Conservation (phyloP, 352 stramenopile species). For the Thraustochytrium striatum region DNA sequence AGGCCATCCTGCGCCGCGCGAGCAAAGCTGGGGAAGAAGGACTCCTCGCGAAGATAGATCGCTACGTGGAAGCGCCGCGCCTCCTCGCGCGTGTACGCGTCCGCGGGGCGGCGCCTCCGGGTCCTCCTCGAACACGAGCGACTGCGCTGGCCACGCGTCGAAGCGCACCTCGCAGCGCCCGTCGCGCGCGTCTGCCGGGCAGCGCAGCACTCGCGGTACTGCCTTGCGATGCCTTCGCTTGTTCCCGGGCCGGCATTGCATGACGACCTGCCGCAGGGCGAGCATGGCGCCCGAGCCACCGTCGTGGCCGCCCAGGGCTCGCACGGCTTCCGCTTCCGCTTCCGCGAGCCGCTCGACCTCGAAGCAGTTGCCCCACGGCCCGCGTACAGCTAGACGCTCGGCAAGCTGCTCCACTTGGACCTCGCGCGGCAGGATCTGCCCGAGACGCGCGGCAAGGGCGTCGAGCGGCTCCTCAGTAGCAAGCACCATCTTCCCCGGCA, state of each 20-base stretch:
- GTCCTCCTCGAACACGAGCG: background rate
- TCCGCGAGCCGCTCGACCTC: background rate
- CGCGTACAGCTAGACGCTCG: too few species aligned
- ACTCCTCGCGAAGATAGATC: background rate
- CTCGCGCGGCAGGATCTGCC: too few species aligned
- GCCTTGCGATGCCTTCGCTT: background rate
- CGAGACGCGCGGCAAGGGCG: background rate
- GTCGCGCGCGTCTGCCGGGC: background rate
- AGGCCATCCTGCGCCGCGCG: background rate
- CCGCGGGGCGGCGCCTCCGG: background rate
- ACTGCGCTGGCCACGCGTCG: background rate
- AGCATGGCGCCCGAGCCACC: slow-evolving; percentile 13
- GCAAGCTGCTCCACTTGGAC: too few species aligned
- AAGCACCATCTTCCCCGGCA: slow-evolving; percentile 22
- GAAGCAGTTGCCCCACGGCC: slow-evolving; percentile 8
- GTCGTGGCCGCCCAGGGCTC: background rate
- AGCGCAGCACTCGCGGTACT: background rate
- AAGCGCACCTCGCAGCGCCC: slow-evolving; percentile 3
- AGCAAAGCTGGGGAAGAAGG: background rate
- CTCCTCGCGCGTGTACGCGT: background rate
- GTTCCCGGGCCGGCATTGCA: background rate
- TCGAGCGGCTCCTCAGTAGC: background rate
- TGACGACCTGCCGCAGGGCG: background rate
- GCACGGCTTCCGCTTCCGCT: background rate
- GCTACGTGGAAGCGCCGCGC: slow-evolving; percentile 7